Base-by-base conservation (phyloP, 768 basidiomycete species). In the Pulveroboletus sp. region DNA sequence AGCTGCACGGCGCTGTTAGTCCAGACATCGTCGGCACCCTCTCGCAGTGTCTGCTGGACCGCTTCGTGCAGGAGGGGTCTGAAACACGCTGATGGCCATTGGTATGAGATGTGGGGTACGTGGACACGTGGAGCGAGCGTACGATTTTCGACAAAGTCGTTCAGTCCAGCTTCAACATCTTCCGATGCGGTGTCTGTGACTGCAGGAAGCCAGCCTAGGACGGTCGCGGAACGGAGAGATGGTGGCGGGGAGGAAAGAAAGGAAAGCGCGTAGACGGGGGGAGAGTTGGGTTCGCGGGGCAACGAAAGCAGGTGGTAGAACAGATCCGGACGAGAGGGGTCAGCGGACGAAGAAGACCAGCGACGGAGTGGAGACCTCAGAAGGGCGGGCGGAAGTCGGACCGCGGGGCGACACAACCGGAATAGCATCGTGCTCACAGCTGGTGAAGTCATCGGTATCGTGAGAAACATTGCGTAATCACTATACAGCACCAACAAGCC, bases 141-240 rank as follows among this genome's bases (percentile, higher is more conserved):
- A 90, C 89, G 58, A 61, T 91, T 92, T 58, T 82, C 81, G 45
- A 70, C 67, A 56, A 91, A 90, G 62, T 89, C 87, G 47, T 82
- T 79, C 54, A 89, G 63, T 5, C 81, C 80, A 2, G 78, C 78
- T 19, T 77, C 76, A 17, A 59, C 64, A 31, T 64, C 67, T 26
- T 68, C 64, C 19, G 62, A 60, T 3, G 51, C 63, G 5, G 51
- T 56, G 1, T 58, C 55, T 23, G 63, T 62, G 10, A 64, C 45
- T 7, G 83, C 85, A 13, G 85, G 85, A 7, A 90, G 66, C 83
- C 83, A 88, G 4, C 88, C 88, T 19, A 89, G 68, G 10, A 89
- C 66, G 6, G 78, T 74, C 23, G 69, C 63, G 8, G 83, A 82
- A 19, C 75, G 71, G 3, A 70, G 55, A 1, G 63, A 61, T 2